Base-by-base conservation (phyloP, 1,284 basidiomycete genomes). In the Ceratobasidium sp. region DNA sequence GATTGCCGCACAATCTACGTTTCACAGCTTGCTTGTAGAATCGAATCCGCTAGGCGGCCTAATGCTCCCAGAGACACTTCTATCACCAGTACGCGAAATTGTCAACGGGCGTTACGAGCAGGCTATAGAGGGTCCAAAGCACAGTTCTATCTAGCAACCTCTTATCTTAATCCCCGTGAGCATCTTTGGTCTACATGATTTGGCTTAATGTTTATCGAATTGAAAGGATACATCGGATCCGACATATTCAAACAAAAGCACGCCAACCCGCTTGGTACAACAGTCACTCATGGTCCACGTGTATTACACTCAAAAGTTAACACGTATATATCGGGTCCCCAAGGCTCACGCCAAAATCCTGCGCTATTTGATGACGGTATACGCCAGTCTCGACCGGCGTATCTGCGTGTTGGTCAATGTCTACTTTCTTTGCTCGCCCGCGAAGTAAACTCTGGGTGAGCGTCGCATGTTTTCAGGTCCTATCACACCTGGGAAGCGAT, bases 401-500 rank as follows among this genome's bases (percentile, higher is more conserved):
- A 77, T 30, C 20, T 30, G 8, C 44, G 54, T 27, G 68, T 27
- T 33, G 75, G 75, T 8, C 35, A 55, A n/a, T 77, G 27, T 59
- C 46, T 77, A 7, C 16, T 70, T n/a, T 2, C 27, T 4, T 33
- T 69, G 18, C 35, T 77, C 14, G n/a, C 10, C 41, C 8, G 54
- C 33, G 75, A 77, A 41, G 67, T 77, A 23, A 69, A 69, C 35
- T 66, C 41, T 2, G 38, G 67, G 67, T 52, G 33, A 2, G 66
- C 48, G 10, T n/a, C 66, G 18, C 10, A 46, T 18, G 3, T 54
- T 54, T 54, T 75, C 27, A 10, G 3, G 16, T n/a, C 18, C 27
- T 71, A 73, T 23, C 27, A 8, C 5, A 55, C 27, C 44, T 48
- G 23, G n/a, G 52, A 71, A 23, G 66, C n/a, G 10, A 69, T 70